Evolutionary conservation across 2,329 filamentous ascomycete genomes (phyloP).

Genomic region (Coleophoma eucalyptorum): DNA sequence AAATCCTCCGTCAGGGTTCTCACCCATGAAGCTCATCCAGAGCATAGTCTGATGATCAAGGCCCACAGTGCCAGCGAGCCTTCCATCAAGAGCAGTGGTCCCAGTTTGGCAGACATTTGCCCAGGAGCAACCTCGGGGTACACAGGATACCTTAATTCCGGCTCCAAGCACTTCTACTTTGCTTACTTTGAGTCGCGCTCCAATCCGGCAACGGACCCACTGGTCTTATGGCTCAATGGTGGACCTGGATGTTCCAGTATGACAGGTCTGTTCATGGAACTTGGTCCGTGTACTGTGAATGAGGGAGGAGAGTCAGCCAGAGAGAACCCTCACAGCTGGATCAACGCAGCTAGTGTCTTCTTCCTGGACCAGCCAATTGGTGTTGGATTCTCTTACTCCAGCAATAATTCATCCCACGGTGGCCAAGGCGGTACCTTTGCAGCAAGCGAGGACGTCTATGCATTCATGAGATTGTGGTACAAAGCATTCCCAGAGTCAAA

Average conservation of each 20-base stretch:
- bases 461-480: constrained; percentile 18
- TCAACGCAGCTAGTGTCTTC: constrained; percentile 32
- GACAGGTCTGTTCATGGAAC: constrained; percentile 37
- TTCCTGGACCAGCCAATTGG: constrained; percentile 34
- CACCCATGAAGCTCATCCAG: constrained; percentile 16
- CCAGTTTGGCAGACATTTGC: constrained; percentile 11
- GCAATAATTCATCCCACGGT: constrained; percentile 10
- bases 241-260: constrained; percentile 36
- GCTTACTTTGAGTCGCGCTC: constrained; percentile 16
- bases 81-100: constrained; percentile 3
- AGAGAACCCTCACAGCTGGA: constrained; percentile 34
- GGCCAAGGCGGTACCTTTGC: constrained; percentile 13
- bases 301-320: constrained; percentile 30
- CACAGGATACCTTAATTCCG: constrained; percentile 16
- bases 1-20: constrained; percentile 9
- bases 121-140: constrained; percentile 17
- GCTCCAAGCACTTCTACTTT: constrained; percentile 16
- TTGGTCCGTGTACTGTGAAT: constrained; percentile 40
- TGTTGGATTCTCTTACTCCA: constrained; percentile 33
- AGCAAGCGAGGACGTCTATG: constrained; percentile 17
- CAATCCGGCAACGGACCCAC: neutral
- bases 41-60: constrained; percentile 15
- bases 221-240: constrained; percentile 27
- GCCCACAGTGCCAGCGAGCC: constrained; percentile 5
- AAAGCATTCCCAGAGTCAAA: neutral